Percentiles rank a stretch among this genome's conserved stretches.
These are phyloP conservation scores for Kwoniella dendrophila DNA, from an alignment of 768 basidiomycete species.

Conservation along the genomic window DNA sequence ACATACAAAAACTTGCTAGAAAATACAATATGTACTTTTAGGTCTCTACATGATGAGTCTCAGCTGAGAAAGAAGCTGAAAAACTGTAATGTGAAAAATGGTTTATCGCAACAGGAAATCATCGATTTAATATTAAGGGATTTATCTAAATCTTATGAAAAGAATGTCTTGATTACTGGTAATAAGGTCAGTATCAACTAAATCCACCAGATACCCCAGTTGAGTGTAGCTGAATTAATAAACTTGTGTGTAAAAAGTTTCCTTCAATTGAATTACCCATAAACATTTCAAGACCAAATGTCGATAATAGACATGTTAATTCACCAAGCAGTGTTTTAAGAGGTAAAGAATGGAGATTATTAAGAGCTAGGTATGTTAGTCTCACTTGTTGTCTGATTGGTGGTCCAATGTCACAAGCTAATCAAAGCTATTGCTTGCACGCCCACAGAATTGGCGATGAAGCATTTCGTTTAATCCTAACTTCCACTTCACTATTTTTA, in stretches of 20 bases:
- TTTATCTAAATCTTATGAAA: conserved; percentile 15
- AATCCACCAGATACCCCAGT: background rate
- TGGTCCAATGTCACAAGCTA: background rate
- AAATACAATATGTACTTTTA: conserved; percentile 19
- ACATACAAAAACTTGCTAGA: conserved; percentile 21
- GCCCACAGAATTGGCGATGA: conserved; percentile 70
- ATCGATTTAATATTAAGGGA: conserved; percentile 44
- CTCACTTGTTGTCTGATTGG: background rate
- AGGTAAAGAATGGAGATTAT: conserved; percentile 6
- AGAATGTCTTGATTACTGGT: conserved; percentile 35
- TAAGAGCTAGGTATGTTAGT: conserved; percentile 7
- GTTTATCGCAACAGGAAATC: conserved; percentile 41
- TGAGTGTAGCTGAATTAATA: conserved; percentile 1
- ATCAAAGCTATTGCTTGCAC: background rate
- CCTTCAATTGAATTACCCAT: conserved; percentile 26
- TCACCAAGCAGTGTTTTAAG: conserved; percentile 37
- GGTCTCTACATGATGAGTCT: background rate
- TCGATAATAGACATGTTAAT: conserved; percentile 48
- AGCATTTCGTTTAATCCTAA: conserved; percentile 75
- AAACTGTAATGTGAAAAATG: background rate
- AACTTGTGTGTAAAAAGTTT: conserved; percentile 5
- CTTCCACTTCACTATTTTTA: conserved; percentile 72
- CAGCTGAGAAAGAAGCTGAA: background rate
- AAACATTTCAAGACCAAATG: conserved; percentile 41
- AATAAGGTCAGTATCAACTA: conserved; percentile 26